Base-by-base conservation (phyloP, 495 filamentous ascomycete species). In the Neurospora cerealis region DNA sequence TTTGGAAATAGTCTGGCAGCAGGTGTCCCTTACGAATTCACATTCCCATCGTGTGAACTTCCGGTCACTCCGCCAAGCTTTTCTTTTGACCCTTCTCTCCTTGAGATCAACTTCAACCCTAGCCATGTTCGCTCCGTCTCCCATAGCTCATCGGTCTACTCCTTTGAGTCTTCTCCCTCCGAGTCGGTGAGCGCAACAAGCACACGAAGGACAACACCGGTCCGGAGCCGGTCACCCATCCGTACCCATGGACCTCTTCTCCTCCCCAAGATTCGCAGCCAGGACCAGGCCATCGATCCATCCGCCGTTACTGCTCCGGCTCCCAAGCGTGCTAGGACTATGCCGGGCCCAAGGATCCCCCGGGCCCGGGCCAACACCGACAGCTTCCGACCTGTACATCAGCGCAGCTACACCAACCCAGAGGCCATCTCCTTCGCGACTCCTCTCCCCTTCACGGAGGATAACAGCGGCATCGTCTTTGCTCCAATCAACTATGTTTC, bases 211-310 rank as follows among this genome's bases (percentile, higher is more conserved):
- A 95, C 92, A 70, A 95, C 92, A 41, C 93, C 94, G 24, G 85
- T 86, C 62, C 83, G 88, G 73, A 93, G 92, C 36, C 54, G 54
- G 54, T 66, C 54, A 66, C 94, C 94, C 72, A 89, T 94, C 76
- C 87, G 91, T 34, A 91, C 94, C 42, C 89, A 92, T 85, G 94
- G 93, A 15, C 93, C 93, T 41, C 84, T 92, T 37, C 87, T 98
- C 71, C 86, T 98, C 37, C 95, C 95, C 73, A 95, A 93, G 86
- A 93, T 97, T 82, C 88, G 94, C 69, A 88, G 88, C 74, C 93
- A 96, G 81, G 94, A 97, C 83, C 91, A 95, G 83, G 85, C 89
- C 71, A 87, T 94, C 73, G 79, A 77, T 44, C 80, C 82, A 36
- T 74, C 77, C 37, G 71, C 70, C 11, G 71, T 75, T 28, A 70